Conservation (phyloP, 495 filamentous ascomycete species). For the Sordaria brevicollis region DNA sequence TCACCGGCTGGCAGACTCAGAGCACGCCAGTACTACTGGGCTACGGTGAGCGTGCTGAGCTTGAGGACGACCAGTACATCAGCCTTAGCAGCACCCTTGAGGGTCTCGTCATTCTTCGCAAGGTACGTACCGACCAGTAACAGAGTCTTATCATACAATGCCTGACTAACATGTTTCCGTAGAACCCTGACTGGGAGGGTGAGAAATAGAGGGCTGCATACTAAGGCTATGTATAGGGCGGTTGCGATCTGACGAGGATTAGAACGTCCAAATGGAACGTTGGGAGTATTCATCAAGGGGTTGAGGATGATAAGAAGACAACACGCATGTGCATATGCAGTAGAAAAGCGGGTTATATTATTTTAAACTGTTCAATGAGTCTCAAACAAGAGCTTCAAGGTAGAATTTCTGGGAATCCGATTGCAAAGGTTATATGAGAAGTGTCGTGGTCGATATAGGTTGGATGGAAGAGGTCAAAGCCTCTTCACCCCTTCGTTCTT, state of each 20-base stretch:
- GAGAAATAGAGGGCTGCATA: constrained; percentile 22
- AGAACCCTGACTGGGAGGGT: constrained; percentile 41
- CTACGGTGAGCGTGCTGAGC: constrained; percentile 87
- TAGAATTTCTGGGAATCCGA: neutral
- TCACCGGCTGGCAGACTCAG: constrained; percentile 99
- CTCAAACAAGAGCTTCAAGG: neutral
- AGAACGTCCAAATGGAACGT: neutral
- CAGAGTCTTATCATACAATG: neutral
- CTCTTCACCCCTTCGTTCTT: neutral
- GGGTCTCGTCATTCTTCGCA: constrained; percentile 90
- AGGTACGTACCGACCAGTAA: constrained; percentile 47
- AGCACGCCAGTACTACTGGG: constrained; percentile 90
- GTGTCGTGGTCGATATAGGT: neutral
- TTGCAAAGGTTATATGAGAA: neutral
- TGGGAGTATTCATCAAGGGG: neutral
- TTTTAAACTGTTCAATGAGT: neutral
- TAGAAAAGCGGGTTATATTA: neutral
- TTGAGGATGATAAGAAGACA: neutral
- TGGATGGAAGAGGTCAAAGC: neutral
- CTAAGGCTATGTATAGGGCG: neutral
- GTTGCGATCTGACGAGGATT: neutral
- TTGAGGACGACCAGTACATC: constrained; percentile 97
- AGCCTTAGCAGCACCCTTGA: constrained; percentile 83
- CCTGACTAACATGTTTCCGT: constrained; percentile 10
- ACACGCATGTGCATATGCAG: neutral